These are phyloP conservation scores for Pseudocercospora macadamiae DNA, from an alignment of 2,329 filamentous ascomycete species.

Conservation along the genomic window DNA sequence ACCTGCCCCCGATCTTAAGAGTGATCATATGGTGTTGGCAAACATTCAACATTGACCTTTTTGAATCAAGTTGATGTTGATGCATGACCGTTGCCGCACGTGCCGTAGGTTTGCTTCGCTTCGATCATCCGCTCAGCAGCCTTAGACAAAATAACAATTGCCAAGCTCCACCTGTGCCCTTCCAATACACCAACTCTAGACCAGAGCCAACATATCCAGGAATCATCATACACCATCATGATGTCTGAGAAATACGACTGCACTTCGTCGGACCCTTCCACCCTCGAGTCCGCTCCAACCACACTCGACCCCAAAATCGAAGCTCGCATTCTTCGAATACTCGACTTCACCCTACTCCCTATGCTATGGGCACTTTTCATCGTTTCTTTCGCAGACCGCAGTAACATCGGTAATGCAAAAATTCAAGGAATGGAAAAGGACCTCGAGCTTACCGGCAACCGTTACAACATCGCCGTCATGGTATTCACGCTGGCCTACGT, in stretches of 20 bases:
- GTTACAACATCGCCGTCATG: conserved; percentile 41
- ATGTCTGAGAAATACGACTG: no score
- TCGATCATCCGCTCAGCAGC: background rate
- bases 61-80: background rate
- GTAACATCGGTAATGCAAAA: conserved; percentile 36
- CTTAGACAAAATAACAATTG: background rate
- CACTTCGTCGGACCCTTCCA: background rate
- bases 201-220: no score
- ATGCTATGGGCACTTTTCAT: conserved; percentile 45
- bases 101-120: background rate
- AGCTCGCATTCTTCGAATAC: conserved; percentile 5
- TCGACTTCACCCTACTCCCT: conserved; percentile 36
- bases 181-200: no score
- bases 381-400: conserved; percentile 37
- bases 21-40: background rate
- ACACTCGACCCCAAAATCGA: background rate
- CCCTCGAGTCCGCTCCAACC: background rate
- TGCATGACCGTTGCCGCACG: background rate
- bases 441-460: conserved; percentile 12
- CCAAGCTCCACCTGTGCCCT: background rate
- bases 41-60: background rate
- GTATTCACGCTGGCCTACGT: conserved; percentile 43
- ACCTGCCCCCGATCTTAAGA: no score
- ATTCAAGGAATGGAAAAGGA: conserved; percentile 30
- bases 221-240: no score